phyloP scores from a whole-genome alignment of 495 filamentous ascomycete species.

The Podospora tetraspora region DNA sequence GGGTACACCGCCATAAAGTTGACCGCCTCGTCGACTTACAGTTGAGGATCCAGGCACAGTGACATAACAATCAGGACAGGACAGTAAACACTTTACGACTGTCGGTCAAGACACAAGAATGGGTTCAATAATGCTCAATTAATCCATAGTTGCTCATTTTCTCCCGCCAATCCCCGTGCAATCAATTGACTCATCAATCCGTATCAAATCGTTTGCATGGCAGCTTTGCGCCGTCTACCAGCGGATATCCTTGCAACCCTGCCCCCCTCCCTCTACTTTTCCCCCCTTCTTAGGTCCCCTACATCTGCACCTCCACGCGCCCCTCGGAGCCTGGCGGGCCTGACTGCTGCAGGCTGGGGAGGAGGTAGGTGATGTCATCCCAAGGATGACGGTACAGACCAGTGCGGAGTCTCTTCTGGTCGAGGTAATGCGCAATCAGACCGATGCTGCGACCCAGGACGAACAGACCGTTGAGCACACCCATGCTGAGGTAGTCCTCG shows the following conservation, averaged over 20 bases:
- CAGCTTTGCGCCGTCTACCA: slow-evolving; percentile 2
- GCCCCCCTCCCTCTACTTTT: neutral
- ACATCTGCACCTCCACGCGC: slow-evolving; percentile 72
- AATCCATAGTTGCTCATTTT: neutral
- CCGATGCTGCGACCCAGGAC: slow-evolving; percentile 93
- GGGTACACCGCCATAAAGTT: slow-evolving; percentile 3
- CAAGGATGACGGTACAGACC: slow-evolving; percentile 98
- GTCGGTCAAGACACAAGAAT: neutral
- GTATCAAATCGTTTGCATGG: neutral
- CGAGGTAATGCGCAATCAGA: slow-evolving; percentile 98
- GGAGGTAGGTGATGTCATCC: slow-evolving; percentile 96
- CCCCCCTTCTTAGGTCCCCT: slow-evolving; percentile 5
- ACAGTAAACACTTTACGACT: too few relatives aligned
- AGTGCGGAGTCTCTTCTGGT: slow-evolving; percentile 97
- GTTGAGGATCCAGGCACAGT: neutral
- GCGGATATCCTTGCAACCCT: slow-evolving; percentile 7
- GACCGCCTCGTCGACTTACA: neutral
- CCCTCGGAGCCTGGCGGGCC: slow-evolving; percentile 73
- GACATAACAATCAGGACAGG: too few relatives aligned
- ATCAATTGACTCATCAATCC: neutral
- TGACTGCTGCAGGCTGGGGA: slow-evolving; percentile 70
- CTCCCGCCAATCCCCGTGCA: neutral
- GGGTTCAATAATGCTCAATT: neutral
- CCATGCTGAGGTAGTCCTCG: slow-evolving; percentile 84
- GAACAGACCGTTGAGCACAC: slow-evolving; percentile 98